phyloP scores from a whole-genome alignment of 2,329 filamentous ascomycete species.

The Sphaerostilbella broomeana region DNA sequence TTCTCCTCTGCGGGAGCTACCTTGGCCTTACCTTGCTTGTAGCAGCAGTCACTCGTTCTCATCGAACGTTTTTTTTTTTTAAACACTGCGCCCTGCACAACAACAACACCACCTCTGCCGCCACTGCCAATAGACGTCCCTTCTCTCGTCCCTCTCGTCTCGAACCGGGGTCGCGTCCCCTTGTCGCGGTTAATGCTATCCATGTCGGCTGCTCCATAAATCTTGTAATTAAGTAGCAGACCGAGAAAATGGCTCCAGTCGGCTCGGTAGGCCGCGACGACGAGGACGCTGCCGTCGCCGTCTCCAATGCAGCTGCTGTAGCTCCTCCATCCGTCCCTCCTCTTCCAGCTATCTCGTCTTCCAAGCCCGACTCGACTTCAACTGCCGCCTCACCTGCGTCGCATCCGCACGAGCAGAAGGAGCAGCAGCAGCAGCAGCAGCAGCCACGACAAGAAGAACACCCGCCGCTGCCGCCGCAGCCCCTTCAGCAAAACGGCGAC shows the following conservation, averaged over 20 bases:
- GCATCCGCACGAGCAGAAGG: conserved; percentile 2
- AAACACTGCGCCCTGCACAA: conserved; percentile 10
- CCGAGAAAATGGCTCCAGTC: conserved; percentile 21
- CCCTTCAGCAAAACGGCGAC: conserved; percentile 27
- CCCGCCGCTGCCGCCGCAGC: conserved; percentile 12
- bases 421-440: conserved; percentile 7
- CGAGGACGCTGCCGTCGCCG: conserved; percentile 14
- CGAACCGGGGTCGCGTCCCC: conserved; percentile 25
- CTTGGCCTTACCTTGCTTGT: background rate
- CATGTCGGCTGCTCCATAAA: conserved; percentile 33
- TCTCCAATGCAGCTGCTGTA: conserved; percentile 15
- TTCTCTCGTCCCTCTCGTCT: conserved; percentile 16
- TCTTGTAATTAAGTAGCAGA: conserved; percentile 29
- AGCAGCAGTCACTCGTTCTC: no score
- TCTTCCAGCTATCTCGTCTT: conserved; percentile 14
- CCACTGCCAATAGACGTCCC: conserved; percentile 5
- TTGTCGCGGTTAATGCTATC: conserved; percentile 17
- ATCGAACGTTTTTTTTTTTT: conserved; percentile 12
- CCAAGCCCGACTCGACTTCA: conserved; percentile 8
- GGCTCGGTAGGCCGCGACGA: conserved; percentile 19
- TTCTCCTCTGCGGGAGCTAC: background rate
- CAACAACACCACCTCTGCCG: conserved; percentile 10
- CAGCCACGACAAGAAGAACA: conserved; percentile 12
- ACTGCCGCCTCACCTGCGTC: conserved; percentile 12
- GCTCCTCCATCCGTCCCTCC: conserved; percentile 17